These are phyloP conservation scores for Aureobasidium namibiae DNA, from an alignment of 2,329 filamentous ascomycete genomes.

Conservation along the genomic window DNA sequence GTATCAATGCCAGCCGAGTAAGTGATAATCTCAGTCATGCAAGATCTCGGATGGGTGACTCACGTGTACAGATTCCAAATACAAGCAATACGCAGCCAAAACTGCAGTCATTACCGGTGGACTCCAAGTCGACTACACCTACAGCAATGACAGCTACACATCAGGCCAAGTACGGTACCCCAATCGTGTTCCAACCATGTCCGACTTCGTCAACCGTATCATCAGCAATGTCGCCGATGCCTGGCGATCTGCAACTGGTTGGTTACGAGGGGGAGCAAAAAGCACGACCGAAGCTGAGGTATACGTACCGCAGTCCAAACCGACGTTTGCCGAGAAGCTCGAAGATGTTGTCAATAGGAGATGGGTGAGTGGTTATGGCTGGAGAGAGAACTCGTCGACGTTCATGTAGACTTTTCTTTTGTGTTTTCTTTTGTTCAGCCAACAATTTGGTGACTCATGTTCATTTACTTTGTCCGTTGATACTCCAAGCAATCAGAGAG, in stretches of 20 bases:
- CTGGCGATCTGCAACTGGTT: not conserved
- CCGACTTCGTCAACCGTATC: not conserved
- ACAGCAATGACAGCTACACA: not conserved
- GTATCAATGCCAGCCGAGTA: constrained; percentile 10
- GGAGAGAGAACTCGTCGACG: not conserved
- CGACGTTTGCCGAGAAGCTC: not conserved
- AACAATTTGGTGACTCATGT: not conserved
- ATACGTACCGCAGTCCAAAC: not conserved
- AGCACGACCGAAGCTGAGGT: not conserved
- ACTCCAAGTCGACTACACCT: constrained; percentile 1
- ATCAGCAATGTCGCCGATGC: not conserved
- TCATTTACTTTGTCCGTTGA: not conserved
- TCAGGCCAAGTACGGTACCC: not conserved
- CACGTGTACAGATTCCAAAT: not conserved
- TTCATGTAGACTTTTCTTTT: not conserved
- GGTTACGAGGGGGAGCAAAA: not conserved
- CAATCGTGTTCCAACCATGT: not conserved
- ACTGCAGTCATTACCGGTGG: constrained; percentile 13
- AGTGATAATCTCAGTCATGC: not conserved
- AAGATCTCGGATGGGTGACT: not conserved
- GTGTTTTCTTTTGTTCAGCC: not conserved
- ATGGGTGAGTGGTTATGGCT: not conserved
- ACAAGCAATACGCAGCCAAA: constrained; percentile 12
- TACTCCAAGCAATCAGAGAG: too few species aligned
- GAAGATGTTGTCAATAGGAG: not conserved